Conservation (phyloP, 495 filamentous ascomycete species). For the Lindgomyces ingoldianus region DNA sequence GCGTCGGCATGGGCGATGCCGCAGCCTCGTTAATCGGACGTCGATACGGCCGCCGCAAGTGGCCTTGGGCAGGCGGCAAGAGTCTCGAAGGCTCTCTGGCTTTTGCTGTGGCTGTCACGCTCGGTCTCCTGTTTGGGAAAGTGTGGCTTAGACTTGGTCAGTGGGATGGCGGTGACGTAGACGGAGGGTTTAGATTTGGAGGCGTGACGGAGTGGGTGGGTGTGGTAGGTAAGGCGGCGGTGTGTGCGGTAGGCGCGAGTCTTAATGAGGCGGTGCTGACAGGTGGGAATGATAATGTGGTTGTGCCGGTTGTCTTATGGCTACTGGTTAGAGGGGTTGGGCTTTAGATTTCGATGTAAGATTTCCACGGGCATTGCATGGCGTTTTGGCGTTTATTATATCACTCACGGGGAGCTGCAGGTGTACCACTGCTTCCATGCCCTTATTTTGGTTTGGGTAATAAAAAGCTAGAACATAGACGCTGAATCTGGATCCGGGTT, state of each 20-base stretch:
- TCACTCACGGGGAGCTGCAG: no score
- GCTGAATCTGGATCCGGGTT: no score
- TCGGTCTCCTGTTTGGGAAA: conserved; percentile 70
- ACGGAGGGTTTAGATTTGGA: no score
- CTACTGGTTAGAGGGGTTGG: conserved; percentile 76
- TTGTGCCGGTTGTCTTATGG: conserved; percentile 95
- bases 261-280: conserved; percentile 94
- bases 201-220: conserved; percentile 43
- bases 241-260: conserved; percentile 79
- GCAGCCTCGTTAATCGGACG: conserved; percentile 90
- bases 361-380: neutral
- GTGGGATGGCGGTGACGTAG: conserved; percentile 56
- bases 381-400: neutral
- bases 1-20: conserved; percentile 93
- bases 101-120: conserved; percentile 76
- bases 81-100: conserved; percentile 88
- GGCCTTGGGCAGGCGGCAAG: conserved; percentile 96
- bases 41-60: conserved; percentile 83
- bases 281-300: conserved; percentile 97
- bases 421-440: no score
- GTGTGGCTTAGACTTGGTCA: conserved; percentile 73
- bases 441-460: neutral
- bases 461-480: neutral
- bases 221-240: conserved; percentile 56
- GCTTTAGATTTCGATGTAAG: conserved; percentile 47